Evolutionary conservation across 805 yeast genomes (phyloP).

Genomic region (Ogataea haglerorum): DNA sequence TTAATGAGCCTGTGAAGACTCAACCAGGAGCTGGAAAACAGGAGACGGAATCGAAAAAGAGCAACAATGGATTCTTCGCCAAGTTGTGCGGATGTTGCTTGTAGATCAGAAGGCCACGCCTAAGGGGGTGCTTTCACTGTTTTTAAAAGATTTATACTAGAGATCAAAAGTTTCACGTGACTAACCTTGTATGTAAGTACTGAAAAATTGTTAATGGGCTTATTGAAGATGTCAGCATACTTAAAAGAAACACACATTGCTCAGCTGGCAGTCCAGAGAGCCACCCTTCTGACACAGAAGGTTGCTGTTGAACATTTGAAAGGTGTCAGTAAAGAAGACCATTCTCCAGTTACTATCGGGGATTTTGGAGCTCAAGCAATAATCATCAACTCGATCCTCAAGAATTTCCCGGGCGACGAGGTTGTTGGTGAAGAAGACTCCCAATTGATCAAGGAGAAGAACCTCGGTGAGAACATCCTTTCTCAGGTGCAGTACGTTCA

Average conservation of each 20-base stretch:
- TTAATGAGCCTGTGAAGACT: slow-evolving; percentile 17
- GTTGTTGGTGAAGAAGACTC: slow-evolving; percentile 96
- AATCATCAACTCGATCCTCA: slow-evolving; percentile 74
- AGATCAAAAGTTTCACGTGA: slow-evolving; percentile 6
- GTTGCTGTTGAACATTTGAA: slow-evolving; percentile 53
- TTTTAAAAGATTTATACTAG: slow-evolving; percentile 2
- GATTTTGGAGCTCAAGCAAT: slow-evolving; percentile 96
- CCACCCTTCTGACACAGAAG: slow-evolving; percentile 68
- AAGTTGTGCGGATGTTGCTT: slow-evolving; percentile 24
- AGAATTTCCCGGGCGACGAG: slow-evolving; percentile 78
- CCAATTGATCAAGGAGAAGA: slow-evolving; percentile 53
- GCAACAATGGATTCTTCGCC: slow-evolving; percentile 27
- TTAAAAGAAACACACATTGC: slow-evolving; percentile 75
- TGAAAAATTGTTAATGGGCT: not conserved
- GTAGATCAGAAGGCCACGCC: slow-evolving; percentile 3
- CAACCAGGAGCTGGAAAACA: slow-evolving; percentile 13
- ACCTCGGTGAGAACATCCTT: slow-evolving; percentile 54
- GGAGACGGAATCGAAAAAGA: slow-evolving; percentile 20
- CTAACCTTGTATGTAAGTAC: not conserved
- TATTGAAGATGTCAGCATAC: slow-evolving; percentile 33
- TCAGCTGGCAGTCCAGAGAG: slow-evolving; percentile 84
- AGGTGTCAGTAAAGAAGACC: slow-evolving; percentile 75
- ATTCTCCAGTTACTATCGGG: slow-evolving; percentile 94
- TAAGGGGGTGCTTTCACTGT: slow-evolving; percentile 2
- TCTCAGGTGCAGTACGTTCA: slow-evolving; percentile 56